phyloP scores from a whole-genome alignment of 1,284 basidiomycete species.

The Boletus albobrunnescens region DNA sequence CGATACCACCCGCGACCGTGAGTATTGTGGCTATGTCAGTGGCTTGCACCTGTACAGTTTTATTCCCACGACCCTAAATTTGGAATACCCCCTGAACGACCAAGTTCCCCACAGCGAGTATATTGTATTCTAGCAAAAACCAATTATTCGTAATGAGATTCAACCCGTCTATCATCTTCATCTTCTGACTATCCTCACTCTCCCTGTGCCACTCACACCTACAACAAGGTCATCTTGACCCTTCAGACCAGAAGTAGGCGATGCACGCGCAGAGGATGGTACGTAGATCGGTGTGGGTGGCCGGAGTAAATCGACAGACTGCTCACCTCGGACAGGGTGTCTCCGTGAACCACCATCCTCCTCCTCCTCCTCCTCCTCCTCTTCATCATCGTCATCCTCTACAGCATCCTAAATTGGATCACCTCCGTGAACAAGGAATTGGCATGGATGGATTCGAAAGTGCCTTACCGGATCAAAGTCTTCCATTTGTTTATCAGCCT shows the following conservation, averaged over 20 bases:
- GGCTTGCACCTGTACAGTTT: slow-evolving; percentile 45
- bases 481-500: slow-evolving; percentile 72
- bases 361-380: slow-evolving; percentile 57
- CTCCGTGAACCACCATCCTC: slow-evolving; percentile 43
- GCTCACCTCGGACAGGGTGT: slow-evolving; percentile 35
- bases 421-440: slow-evolving; percentile 9
- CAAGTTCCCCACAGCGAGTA: too few species aligned
- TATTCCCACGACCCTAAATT: slow-evolving; percentile 10
- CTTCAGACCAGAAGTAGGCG: slow-evolving; percentile 41
- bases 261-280: slow-evolving; percentile 44
- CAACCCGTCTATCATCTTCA: slow-evolving; percentile 35
- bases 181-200: slow-evolving; percentile 48
- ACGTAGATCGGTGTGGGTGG: slow-evolving; percentile 36
- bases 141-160: slow-evolving; percentile 14
- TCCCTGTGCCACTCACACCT: slow-evolving; percentile 32
- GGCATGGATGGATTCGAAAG: not conserved
- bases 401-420: slow-evolving; percentile 26
- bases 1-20: slow-evolving; percentile 18
- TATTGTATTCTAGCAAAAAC: slow-evolving; percentile 6
- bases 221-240: slow-evolving; percentile 31
- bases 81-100: slow-evolving; percentile 19
- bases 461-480: slow-evolving; percentile 75
- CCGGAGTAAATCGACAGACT: slow-evolving; percentile 27
- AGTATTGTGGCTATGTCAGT: slow-evolving; percentile 28
- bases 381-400: slow-evolving; percentile 56